Evolutionary conservation across 495 filamentous ascomycete genomes (phyloP).

Genomic region (Collariella sp.): DNA sequence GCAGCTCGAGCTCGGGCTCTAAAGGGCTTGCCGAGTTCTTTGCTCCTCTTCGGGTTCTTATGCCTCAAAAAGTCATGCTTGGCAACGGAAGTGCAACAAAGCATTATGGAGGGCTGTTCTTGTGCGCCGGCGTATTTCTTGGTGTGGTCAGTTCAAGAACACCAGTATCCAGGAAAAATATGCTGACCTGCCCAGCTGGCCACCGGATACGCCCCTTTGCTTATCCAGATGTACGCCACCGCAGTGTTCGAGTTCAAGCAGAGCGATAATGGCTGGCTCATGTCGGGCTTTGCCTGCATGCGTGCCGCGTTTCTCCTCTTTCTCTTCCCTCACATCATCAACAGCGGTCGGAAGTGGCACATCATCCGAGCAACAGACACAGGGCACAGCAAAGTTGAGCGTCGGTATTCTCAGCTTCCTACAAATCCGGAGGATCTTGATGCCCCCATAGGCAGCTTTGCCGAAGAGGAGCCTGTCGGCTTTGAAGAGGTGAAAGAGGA

Average conservation of each 20-base stretch:
- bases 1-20: conserved; percentile 22
- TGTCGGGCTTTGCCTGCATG: conserved; percentile 44
- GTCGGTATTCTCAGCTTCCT: conserved; percentile 6
- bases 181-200: conserved; percentile 31
- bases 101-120: conserved; percentile 44
- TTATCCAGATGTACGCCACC: conserved; percentile 48
- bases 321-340: conserved; percentile 48
- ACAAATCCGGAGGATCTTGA: conserved; percentile 33
- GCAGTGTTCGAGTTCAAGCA: conserved; percentile 47
- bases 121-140: conserved; percentile 47
- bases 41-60: conserved; percentile 45
- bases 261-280: conserved; percentile 44
- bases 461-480: conserved; percentile 36
- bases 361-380: conserved; percentile 9
- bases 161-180: neutral
- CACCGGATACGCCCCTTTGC: conserved; percentile 44
- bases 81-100: conserved; percentile 32
- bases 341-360: conserved; percentile 39
- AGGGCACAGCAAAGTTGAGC: neutral
- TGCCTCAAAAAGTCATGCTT: conserved; percentile 38
- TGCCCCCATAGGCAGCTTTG: conserved; percentile 31
- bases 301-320: conserved; percentile 47
- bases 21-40: conserved; percentile 41
- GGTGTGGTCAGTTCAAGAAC: conserved; percentile 33
- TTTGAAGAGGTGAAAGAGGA: conserved; percentile 20